Evolutionary conservation across 148 eudicot species (phyloP), one percentile per base, ranked within the genome.

Genomic region (Silene uniflora): DNA sequence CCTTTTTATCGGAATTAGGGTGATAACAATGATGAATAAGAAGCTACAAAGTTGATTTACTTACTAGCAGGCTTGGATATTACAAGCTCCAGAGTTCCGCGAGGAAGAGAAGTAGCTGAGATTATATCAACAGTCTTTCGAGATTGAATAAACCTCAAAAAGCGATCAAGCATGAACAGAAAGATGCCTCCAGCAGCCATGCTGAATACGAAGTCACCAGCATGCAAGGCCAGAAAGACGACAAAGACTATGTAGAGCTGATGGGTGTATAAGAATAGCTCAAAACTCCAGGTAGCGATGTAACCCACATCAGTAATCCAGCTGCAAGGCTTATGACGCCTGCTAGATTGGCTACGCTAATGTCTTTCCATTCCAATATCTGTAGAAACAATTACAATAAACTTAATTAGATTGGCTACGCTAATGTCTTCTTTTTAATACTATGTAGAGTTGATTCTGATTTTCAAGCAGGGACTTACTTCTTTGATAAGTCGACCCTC

Each of bases 191-290:
- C 96, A 49, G 85, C 91, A 58, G 83, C 89, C 24, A 88, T 80
- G 64, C 80, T 78, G 85, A 88, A 91, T 14, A 91, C 44, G 77
- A 85, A 88, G 82, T 89, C 93, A 27, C 98, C 96, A 75, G 84
- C 89, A 59, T 93, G 98, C 85, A 93, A 61, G 69, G 91, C 92
- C 78, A 91, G 69, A 87, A 89, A 89, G 78, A 91, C 74, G 13
- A 91, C 89, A 67, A 93, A 91, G 72, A 89, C 89, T 21, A 91
- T 69, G 68, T 91, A 93, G 75, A 93, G 85, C 62, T 93, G 95
- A 78, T 93, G 96, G 0, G 98, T 93, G 74, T 91, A 93, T 89
- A 93, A 93, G 81, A 93, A 93, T 46, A 93, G 71, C 78, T 93
- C 96, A 21, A 93, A 93, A 8, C 83, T 83, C 61, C 88, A 39